A percentile compares a stretch with the other conserved stretches of the same genome.
phyloP scores from a whole-genome alignment of 495 filamentous ascomycete species.

The Hypoxylon crocopeplum region DNA sequence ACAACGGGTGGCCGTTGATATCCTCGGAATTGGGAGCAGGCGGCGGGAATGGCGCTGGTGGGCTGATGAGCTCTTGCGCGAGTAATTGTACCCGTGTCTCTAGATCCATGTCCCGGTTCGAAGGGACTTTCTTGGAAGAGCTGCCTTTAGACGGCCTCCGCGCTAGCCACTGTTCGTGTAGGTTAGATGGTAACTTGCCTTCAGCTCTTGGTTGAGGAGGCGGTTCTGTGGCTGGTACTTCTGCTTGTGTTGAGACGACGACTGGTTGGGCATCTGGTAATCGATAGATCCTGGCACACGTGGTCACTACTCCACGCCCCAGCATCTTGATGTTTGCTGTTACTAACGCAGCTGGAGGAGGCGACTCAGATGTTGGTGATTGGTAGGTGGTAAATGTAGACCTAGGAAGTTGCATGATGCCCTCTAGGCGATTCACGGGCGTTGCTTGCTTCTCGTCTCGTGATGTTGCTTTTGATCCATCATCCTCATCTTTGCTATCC shows the following conservation, averaged over 20 bases:
- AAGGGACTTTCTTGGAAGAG: conserved; percentile 18
- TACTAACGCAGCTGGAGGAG: conserved; percentile 35
- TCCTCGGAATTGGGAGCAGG: conserved; percentile 39
- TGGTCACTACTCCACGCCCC: conserved; percentile 46
- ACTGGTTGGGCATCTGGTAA: conserved; percentile 40
- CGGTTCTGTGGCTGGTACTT: conserved; percentile 51
- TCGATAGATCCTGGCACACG: conserved; percentile 56
- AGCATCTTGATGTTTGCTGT: conserved; percentile 47
- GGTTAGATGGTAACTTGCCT: conserved; percentile 40
- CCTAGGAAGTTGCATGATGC: conserved; percentile 43
- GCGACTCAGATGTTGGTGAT: conserved; percentile 1
- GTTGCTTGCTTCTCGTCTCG: conserved; percentile 5
- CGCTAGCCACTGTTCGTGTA: conserved; percentile 55
- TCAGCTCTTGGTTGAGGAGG: conserved; percentile 5
- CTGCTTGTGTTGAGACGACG: conserved; percentile 40
- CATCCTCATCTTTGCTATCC: conserved; percentile 37
- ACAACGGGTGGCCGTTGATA: conserved; percentile 63
- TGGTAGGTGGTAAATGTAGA: conserved; percentile 34
- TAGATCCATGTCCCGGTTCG: conserved; percentile 31
- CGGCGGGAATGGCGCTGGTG: conserved; percentile 36
- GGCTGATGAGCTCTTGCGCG: conserved; percentile 57
- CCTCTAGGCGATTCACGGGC: conserved; percentile 9
- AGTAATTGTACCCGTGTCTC: conserved; percentile 58
- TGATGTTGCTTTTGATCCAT: conserved; percentile 10
- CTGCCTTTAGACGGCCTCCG: conserved; percentile 31